phyloP scores from a whole-genome alignment of 2,329 filamentous ascomycete species.

The Tolypocladium tropicale region DNA sequence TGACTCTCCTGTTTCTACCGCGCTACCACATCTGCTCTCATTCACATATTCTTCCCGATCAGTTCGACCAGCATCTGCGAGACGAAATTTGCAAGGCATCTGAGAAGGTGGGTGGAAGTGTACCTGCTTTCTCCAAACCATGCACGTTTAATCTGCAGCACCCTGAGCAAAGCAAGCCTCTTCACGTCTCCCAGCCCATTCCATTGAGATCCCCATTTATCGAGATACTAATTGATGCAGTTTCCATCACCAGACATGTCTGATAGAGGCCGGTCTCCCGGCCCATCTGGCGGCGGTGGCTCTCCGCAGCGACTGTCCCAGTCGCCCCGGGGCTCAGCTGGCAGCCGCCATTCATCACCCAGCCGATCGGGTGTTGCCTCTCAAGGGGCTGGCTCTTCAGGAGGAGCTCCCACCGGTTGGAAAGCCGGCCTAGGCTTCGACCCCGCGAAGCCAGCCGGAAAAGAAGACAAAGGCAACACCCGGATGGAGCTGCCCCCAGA shows the following conservation, averaged over 20 bases:
- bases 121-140: too few species aligned
- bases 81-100: too few species aligned
- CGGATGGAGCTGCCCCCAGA: constrained; percentile 50
- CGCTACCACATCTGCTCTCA: too few species aligned
- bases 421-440: constrained; percentile 28
- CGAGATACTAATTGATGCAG: background rate
- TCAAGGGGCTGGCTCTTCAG: constrained; percentile 6
- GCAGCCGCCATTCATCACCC: constrained; percentile 8
- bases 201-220: background rate
- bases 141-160: too few species aligned
- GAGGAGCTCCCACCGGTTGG: constrained; percentile 11
- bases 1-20: too few species aligned
- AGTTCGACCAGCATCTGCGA: too few species aligned
- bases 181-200: too few species aligned
- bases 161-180: too few species aligned
- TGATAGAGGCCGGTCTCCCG: constrained; percentile 19
- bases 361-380: constrained; percentile 5
- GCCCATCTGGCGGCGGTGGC: constrained; percentile 3
- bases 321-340: background rate
- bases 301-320: background rate
- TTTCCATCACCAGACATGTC: constrained; percentile 16
- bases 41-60: too few species aligned
- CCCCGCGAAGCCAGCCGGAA: constrained; percentile 24
- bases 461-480: constrained; percentile 25
- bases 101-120: too few species aligned